These are phyloP conservation scores for Avena sativa DNA, from an alignment of 176 grass and related monocot genomes.

Conservation along the genomic window DNA sequence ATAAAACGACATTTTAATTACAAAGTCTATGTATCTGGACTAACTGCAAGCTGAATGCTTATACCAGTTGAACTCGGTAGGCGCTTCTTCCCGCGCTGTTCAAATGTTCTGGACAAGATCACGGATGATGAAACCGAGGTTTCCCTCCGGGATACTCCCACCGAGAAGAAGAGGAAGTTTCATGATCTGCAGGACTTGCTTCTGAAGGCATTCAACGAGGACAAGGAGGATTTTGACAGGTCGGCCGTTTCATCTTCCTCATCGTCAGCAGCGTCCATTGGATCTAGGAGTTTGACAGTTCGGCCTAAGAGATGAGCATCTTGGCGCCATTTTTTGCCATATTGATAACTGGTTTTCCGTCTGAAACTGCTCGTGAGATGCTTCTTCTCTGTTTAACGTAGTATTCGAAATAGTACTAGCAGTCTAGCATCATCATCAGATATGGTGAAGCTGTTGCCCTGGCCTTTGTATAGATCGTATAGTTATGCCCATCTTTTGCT, in stretches of 20 bases:
- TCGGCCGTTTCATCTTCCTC: constrained; percentile 54
- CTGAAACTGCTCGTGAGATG: background rate
- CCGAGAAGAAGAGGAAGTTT: constrained; percentile 61
- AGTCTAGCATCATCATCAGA: background rate
- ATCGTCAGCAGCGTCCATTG: background rate
- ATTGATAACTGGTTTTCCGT: background rate
- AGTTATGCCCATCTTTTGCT: too few species aligned
- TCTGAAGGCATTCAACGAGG: constrained; percentile 73
- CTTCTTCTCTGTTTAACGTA: background rate
- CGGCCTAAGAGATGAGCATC: constrained; percentile 43
- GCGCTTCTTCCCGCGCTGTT: constrained; percentile 83
- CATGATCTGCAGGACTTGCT: constrained; percentile 69
- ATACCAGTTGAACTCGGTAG: constrained; percentile 79
- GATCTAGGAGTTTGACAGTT: background rate
- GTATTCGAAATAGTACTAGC: background rate
- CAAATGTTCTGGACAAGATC: constrained; percentile 57
- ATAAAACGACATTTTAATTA: background rate
- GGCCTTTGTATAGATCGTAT: too few species aligned
- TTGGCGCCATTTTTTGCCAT: constrained; percentile 1
- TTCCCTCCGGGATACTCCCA: constrained; percentile 43
- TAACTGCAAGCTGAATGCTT: constrained; percentile 32
- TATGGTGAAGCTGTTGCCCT: background rate
- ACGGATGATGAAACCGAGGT: constrained; percentile 68
- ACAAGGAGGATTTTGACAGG: constrained; percentile 62
- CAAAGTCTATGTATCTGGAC: background rate